A percentile compares a stretch with the other conserved stretches of the same genome.
These are phyloP conservation scores for Scedosporium dehoogii DNA, from an alignment of 2,329 filamentous ascomycete genomes.

Conservation along the genomic window DNA sequence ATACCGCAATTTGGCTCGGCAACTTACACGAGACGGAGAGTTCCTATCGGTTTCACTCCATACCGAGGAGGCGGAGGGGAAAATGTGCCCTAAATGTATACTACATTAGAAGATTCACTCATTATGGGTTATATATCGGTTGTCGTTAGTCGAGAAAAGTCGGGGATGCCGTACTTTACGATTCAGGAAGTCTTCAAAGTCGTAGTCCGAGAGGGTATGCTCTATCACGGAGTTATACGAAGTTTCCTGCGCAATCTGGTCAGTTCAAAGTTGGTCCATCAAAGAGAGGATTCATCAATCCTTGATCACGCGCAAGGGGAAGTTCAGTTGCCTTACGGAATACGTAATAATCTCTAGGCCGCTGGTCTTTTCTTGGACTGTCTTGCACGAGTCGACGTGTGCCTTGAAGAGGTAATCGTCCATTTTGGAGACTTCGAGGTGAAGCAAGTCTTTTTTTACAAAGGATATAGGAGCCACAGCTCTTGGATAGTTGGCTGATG, in stretches of 20 bases:
- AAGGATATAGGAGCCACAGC: neutral
- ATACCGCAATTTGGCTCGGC: neutral
- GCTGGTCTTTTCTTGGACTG: slow-evolving; percentile 40
- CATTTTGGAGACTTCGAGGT: slow-evolving; percentile 25
- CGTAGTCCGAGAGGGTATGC: slow-evolving; percentile 36
- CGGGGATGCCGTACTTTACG: slow-evolving; percentile 29
- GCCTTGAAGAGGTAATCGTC: slow-evolving; percentile 48
- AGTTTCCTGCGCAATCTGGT: slow-evolving; percentile 31
- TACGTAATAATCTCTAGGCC: slow-evolving; percentile 52
- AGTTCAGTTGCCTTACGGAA: slow-evolving; percentile 27
- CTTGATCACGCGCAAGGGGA: neutral
- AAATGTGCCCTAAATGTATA: slow-evolving; percentile 37
- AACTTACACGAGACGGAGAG: slow-evolving; percentile 45
- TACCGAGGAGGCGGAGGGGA: slow-evolving; percentile 30
- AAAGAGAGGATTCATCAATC: neutral
- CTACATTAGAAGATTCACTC: neutral
- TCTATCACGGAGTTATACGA: slow-evolving; percentile 42
- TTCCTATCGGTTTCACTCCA: slow-evolving; percentile 35
- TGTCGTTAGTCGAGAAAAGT: neutral
- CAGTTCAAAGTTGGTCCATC: neutral
- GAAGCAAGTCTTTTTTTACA: neutral
- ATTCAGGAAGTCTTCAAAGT: slow-evolving; percentile 48
- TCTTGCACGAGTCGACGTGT: slow-evolving; percentile 36
- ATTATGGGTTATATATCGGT: neutral
- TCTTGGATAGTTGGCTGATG: neutral